Conservation (phyloP, 2,329 filamentous ascomycete genomes). For the Colletotrichum filicis region DNA sequence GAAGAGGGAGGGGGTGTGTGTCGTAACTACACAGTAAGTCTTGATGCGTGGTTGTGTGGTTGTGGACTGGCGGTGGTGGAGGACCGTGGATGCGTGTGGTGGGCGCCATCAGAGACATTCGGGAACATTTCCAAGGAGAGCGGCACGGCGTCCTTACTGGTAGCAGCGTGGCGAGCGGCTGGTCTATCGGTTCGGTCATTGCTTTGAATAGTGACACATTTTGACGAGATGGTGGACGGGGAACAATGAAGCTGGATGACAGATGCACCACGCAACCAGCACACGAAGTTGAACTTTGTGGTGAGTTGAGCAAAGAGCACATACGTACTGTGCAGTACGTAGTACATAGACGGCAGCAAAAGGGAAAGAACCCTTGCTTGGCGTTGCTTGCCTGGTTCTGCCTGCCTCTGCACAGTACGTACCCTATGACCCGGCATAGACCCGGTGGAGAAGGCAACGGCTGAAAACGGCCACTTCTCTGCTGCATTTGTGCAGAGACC, state of each 20-base stretch:
- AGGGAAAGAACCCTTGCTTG: neutral
- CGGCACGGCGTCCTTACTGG: neutral
- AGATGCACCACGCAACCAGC: neutral
- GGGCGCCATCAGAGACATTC: slow-evolving; percentile 10
- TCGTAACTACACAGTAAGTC: neutral
- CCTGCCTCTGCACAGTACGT: no score
- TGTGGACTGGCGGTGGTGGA: neutral
- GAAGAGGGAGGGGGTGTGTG: neutral
- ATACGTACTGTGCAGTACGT: no score
- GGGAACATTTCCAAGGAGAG: neutral
- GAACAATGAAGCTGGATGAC: neutral
- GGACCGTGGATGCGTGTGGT: neutral
- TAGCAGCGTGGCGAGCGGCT: neutral
- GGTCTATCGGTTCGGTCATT: neutral
- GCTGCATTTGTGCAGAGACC: neutral
- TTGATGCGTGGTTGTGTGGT: neutral
- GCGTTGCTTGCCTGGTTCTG: neutral
- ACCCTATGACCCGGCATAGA: neutral
- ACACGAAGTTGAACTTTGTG: neutral
- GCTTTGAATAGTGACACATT: neutral
- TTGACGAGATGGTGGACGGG: neutral
- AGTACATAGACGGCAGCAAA: neutral
- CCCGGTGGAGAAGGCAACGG: neutral
- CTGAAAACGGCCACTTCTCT: neutral
- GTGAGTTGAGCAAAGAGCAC: no score